Conservation (phyloP, 176 grass and related monocot genomes). For the Chloris gayana region DNA sequence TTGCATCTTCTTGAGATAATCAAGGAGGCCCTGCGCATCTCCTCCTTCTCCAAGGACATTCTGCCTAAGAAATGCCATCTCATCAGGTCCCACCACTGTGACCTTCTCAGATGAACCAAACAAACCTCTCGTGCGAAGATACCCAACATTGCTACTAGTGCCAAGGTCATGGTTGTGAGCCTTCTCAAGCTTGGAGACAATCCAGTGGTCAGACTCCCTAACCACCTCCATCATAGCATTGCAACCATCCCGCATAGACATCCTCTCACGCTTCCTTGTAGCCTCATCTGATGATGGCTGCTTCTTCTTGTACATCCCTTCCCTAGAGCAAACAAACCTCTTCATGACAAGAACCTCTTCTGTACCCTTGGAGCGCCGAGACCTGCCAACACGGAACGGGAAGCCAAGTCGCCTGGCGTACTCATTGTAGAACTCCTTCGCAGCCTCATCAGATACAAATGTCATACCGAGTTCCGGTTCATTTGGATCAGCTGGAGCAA, state of each 20-base stretch:
- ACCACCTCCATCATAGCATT: slow-evolving; percentile 99
- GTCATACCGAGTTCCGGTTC: slow-evolving; percentile 71
- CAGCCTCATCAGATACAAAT: slow-evolving; percentile 76
- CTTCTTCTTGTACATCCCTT: slow-evolving; percentile 77
- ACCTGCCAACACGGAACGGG: slow-evolving; percentile 81
- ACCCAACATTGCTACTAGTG: slow-evolving; percentile 64
- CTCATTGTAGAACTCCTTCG: slow-evolving; percentile 86
- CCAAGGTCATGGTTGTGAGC: slow-evolving; percentile 82
- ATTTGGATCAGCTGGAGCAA: slow-evolving; percentile 37
- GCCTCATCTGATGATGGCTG: slow-evolving; percentile 39
- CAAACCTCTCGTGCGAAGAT: slow-evolving; percentile 67
- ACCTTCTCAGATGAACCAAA: slow-evolving; percentile 49
- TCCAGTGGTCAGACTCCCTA: slow-evolving; percentile 65
- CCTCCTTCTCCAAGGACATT: slow-evolving; percentile 73
- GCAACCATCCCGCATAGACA: slow-evolving; percentile 93
- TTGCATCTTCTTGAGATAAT: slow-evolving; percentile 79
- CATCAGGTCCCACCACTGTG: slow-evolving; percentile 48
- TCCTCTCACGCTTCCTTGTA: slow-evolving; percentile 69
- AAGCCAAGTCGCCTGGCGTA: slow-evolving; percentile 75
- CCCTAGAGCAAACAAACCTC: slow-evolving; percentile 91
- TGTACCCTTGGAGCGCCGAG: slow-evolving; percentile 75
- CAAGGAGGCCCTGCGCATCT: slow-evolving; percentile 65
- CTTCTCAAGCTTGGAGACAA: slow-evolving; percentile 95
- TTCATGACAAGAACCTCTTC: slow-evolving; percentile 95
- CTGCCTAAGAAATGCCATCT: slow-evolving; percentile 53